Base-by-base conservation (phyloP, 495 filamentous ascomycete genomes). In the Xylaria flabelliformis region DNA sequence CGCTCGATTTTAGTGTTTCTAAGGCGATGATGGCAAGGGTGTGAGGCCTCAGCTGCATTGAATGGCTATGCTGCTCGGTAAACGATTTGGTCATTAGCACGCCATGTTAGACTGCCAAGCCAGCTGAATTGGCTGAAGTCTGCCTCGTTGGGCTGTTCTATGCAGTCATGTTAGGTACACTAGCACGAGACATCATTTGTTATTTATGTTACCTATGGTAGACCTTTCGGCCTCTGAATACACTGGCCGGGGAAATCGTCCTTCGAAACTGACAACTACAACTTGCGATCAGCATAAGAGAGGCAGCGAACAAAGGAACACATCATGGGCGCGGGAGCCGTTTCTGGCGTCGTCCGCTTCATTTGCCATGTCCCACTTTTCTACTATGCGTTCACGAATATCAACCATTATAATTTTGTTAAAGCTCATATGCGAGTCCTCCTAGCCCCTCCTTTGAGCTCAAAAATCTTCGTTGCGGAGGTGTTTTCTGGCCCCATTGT, bases 281-380 rank as follows among this genome's bases (percentile, higher is more conserved):
- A 39, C 9, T 61, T 13, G 3, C 34, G 10, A 39, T 21, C 12
- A 17, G 26, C 4, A 29, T 56, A 32, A 12, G 53, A 56, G 26
- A 55, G n/a, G 8, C 21, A 53, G 21, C 21, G 8, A 34, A 34
- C 12, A 58, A 36, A 61, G 29, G 32, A 12, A 6, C 58, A 12
- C 58, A 61, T 39, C 58, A 61, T 61, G 58, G 58, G 32, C 58
- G 58, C n/a, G 58, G 58, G 58, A 39, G 34, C 58, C 58, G 9
- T 61, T 39, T 61, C 58, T 13, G 58, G 58, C 58, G 34, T 61
- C 34, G 34, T 61, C n/a, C 58, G 58, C 34, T 61, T 61, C 58
- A 1, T 61, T 36, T 61, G 58, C 58, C 58, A 61, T 39, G 17
- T 61, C 32, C 58, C 34, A 12, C 34, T 61, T 39, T 34, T 39